Conservation (phyloP, 2,329 filamentous ascomycete species). For the Penicillium sclerotigenum region DNA sequence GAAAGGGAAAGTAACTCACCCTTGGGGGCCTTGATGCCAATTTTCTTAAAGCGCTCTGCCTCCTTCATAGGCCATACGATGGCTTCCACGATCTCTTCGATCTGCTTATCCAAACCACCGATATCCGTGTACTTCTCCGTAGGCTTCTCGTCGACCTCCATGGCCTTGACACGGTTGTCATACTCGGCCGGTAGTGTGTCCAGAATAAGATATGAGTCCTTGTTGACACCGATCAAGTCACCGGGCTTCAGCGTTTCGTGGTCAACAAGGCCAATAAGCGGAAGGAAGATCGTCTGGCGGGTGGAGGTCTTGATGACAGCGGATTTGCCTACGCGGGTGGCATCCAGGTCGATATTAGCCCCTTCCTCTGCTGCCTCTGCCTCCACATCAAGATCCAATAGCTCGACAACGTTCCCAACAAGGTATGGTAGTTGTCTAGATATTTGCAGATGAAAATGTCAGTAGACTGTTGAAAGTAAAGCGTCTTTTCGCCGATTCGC, state of each 20-base stretch:
- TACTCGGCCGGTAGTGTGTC: constrained; percentile 97
- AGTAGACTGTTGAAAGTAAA: constrained; percentile 4
- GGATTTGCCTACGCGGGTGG: constrained; percentile 93
- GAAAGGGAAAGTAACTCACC: constrained; percentile 56
- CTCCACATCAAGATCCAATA: constrained; percentile 92
- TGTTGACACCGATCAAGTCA: constrained; percentile 97
- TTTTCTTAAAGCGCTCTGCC: constrained; percentile 98
- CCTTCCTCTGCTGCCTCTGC: constrained; percentile 96
- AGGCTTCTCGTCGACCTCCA: constrained; percentile 99
- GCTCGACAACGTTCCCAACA: constrained; percentile 96
- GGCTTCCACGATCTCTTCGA: constrained; percentile 96
- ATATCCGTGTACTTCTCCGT: constrained; percentile 99
- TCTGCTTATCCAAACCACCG: constrained; percentile 96
- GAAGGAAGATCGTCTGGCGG: constrained; percentile 95
- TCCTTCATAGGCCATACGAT: constrained; percentile 99
- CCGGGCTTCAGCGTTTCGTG: constrained; percentile 91
- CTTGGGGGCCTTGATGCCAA: constrained; percentile 98
- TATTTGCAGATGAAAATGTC: constrained; percentile 5
- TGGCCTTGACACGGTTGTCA: constrained; percentile 97
- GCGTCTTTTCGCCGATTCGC: not conserved
- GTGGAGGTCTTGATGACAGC: constrained; percentile 99
- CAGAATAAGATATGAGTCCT: constrained; percentile 95
- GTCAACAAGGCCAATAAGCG: constrained; percentile 93
- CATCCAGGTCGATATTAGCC: constrained; percentile 97
- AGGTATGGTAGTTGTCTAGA: constrained; percentile 92